Conservation (phyloP, 306 rosid species). For the Alnus rubra region DNA sequence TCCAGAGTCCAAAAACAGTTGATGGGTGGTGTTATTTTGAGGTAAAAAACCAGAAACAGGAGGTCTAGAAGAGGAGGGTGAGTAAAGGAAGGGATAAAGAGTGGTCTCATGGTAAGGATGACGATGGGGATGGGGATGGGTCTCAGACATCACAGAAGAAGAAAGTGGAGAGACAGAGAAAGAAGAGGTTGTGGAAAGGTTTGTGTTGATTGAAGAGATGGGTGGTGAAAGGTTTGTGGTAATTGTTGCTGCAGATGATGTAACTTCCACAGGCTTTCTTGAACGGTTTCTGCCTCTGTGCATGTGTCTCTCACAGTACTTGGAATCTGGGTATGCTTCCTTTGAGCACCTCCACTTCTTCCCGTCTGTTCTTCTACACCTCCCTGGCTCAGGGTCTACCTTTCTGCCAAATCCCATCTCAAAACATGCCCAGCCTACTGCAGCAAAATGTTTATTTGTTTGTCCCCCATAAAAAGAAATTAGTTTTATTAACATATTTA, state of each 20-base stretch:
- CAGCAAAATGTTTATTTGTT: constrained; percentile 28
- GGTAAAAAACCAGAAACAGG: constrained; percentile 49
- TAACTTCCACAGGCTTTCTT: constrained; percentile 99
- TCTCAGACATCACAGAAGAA: constrained; percentile 37
- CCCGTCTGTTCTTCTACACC: constrained; percentile 99
- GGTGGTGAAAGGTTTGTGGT: constrained; percentile 39
- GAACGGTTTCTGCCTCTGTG: constrained; percentile 99
- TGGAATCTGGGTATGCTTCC: constrained; percentile 97
- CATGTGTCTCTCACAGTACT: constrained; percentile 99
- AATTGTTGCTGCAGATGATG: constrained; percentile 38
- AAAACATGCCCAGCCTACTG: constrained; percentile 95
- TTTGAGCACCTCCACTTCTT: constrained; percentile 99
- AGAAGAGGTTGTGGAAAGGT: constrained; percentile 43
- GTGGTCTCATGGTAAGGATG: constrained; percentile 52
- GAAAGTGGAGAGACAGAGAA: constrained; percentile 54
- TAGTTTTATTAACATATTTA: constrained; percentile 1
- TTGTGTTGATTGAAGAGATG: constrained; percentile 43
- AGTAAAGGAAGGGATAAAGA: constrained; percentile 50
- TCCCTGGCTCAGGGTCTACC: constrained; percentile 98
- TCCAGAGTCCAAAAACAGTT: constrained; percentile 63
- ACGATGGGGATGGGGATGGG: constrained; percentile 41
- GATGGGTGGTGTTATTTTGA: constrained; percentile 50
- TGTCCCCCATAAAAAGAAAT: constrained; percentile 5
- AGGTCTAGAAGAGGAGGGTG: constrained; percentile 56
- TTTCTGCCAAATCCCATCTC: constrained; percentile 97